Conservation (phyloP, 2,329 filamentous ascomycete species). For the Penicillium aurantiogriseum region DNA sequence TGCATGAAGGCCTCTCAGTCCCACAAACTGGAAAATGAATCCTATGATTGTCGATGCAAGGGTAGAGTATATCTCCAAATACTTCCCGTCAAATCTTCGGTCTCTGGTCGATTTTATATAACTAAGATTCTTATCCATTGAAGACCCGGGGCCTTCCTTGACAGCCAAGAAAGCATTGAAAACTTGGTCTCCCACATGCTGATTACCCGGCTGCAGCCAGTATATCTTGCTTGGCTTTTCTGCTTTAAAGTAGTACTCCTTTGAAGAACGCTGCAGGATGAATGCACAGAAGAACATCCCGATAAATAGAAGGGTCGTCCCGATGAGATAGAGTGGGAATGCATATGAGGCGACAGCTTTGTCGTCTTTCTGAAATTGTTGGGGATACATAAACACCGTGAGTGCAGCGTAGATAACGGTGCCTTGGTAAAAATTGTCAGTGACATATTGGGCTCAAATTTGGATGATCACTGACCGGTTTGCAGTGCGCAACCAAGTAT, state of each 20-base stretch:
- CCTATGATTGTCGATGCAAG: constrained; percentile 32
- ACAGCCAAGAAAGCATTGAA: constrained; percentile 38
- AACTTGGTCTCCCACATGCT: constrained; percentile 40
- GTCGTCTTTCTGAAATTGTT: constrained; percentile 27
- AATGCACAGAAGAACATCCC: constrained; percentile 39
- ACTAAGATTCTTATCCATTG: constrained; percentile 13
- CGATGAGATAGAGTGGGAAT: constrained; percentile 35
- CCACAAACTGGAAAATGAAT: constrained; percentile 42
- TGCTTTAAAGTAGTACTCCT: constrained; percentile 25
- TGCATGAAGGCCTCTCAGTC: constrained; percentile 38
- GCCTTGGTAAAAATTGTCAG: too few species aligned
- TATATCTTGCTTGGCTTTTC: constrained; percentile 32
- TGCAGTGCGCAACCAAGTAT: constrained; percentile 30
- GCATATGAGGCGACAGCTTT: constrained; percentile 30
- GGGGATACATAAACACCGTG: constrained; percentile 31
- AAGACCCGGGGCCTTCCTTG: constrained; percentile 20
- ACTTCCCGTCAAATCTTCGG: constrained; percentile 11
- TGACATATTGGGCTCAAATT: not conserved
- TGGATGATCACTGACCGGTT: constrained; percentile 20
- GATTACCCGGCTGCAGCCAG: constrained; percentile 42
- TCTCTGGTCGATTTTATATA: constrained; percentile 33
- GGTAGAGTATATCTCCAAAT: constrained; percentile 22
- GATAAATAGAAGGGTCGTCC: constrained; percentile 32
- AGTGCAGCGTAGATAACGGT: constrained; percentile 30
- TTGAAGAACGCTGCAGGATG: constrained; percentile 35